A percentile compares a stretch with the other conserved stretches of the same genome.
phyloP scores from a whole-genome alignment of 371 early-diverging fungal species.

The Dichotomocladium elegans region DNA sequence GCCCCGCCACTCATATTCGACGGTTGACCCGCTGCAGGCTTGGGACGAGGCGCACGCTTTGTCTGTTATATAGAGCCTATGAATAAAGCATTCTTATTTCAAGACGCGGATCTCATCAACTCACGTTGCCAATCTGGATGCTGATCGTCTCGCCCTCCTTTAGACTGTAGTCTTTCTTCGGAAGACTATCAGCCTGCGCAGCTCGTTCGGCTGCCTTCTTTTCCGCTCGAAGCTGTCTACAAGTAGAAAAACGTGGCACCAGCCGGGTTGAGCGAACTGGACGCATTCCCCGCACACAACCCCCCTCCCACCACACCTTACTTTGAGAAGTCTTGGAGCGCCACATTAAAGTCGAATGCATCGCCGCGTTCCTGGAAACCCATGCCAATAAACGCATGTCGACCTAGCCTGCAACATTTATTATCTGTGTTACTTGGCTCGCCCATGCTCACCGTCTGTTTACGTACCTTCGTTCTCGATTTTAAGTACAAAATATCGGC shows the following conservation, averaged over 20 bases:
- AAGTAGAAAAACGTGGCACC: too few relatives aligned
- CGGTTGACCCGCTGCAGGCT: background rate
- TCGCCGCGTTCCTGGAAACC: slow-evolving; percentile 85
- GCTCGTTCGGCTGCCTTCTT: slow-evolving; percentile 46
- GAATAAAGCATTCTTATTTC: too few relatives aligned
- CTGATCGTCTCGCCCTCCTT: slow-evolving; percentile 86
- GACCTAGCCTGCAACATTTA: slow-evolving; percentile 35
- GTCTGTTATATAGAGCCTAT: background rate
- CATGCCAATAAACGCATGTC: slow-evolving; percentile 86
- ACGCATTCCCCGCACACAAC: background rate
- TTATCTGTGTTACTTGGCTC: background rate
- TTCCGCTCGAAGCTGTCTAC: slow-evolving; percentile 60
- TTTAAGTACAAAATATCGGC: slow-evolving; percentile 89
- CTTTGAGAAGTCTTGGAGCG: slow-evolving; percentile 81
- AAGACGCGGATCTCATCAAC: too few relatives aligned
- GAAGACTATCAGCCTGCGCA: slow-evolving; percentile 44
- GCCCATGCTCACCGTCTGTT: background rate
- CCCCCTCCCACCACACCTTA: slow-evolving; percentile 12
- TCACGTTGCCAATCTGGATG: slow-evolving; percentile 69
- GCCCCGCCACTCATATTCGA: slow-evolving; percentile 11
- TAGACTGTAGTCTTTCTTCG: slow-evolving; percentile 75
- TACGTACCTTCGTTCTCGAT: slow-evolving; percentile 71
- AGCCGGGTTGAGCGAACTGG: too few relatives aligned
- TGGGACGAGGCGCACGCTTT: slow-evolving; percentile 2
- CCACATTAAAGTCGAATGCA: slow-evolving; percentile 93